Evolutionary conservation across 2,329 filamentous ascomycete species (phyloP), one percentile per base, ranked within the genome.

Genomic region (Penicillium sclerotigenum): DNA sequence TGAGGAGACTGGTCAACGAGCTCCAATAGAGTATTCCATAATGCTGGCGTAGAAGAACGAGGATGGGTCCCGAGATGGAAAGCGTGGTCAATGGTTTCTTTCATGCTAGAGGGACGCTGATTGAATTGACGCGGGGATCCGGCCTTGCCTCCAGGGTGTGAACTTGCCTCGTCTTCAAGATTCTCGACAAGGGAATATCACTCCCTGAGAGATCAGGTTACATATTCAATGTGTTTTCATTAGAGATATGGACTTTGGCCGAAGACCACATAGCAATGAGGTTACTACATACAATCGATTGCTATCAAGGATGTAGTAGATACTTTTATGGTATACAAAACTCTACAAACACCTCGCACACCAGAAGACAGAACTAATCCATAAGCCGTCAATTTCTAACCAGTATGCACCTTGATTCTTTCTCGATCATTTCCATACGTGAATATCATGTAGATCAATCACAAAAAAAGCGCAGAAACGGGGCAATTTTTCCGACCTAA

Each of bases 371-470:
- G 14, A 56, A 40, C 53, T 56, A 56, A 52, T 56, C 53, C 53
- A 52, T 56, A 56, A 56, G 34, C 47, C 53, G 47, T 56, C 53
- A 56, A 56, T 52, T 56, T 56, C 53, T 56, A 56, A 56, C 53
- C 53, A 56, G 28, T 51, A 52, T 56, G 53, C 53, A 56, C 53
- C 54, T 53, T 53, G n/a, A 47, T 56, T 56, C 54, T 57, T 54
- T 56, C 53, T 56, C 47, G 55, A 46, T 54, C 55, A 41, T 57
- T 57, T 57, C 54, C 55, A 54, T 57, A 54, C 55, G 45, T 57
- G 55, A 56, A 57, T 54, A 57, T 57, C 55, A 57, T 57, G 37
- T 40, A 38, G 46, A 59, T 56, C 48, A 59, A 51, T 56, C 46
- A 52, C 47, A 48, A 59, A 59, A 41, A 49, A 56, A 47, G 43